These are phyloP conservation scores for Lachnellula willkommii DNA, from an alignment of 2,329 filamentous ascomycete genomes.

Conservation along the genomic window DNA sequence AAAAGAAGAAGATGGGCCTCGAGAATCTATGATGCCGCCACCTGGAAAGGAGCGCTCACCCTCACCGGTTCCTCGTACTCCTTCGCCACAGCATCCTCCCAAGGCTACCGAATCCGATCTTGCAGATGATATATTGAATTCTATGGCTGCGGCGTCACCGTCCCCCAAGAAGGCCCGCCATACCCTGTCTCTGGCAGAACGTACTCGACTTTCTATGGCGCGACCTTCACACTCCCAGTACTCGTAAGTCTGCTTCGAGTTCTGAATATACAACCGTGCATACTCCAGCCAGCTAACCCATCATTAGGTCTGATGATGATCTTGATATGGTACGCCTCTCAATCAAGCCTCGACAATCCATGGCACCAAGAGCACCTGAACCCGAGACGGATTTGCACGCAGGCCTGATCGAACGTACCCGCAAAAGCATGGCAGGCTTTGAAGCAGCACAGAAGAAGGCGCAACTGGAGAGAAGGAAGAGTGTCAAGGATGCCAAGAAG, in stretches of 20 bases:
- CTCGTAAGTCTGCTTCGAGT: slow-evolving; percentile 16
- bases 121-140: slow-evolving; percentile 52
- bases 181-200: slow-evolving; percentile 64
- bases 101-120: slow-evolving; percentile 33
- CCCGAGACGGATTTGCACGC: slow-evolving; percentile 21
- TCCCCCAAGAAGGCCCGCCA: slow-evolving; percentile 54
- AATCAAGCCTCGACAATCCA: slow-evolving; percentile 18
- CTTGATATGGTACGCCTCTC: slow-evolving; percentile 26
- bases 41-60: not conserved
- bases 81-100: slow-evolving; percentile 5
- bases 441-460: slow-evolving; percentile 57
- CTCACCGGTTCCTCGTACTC: slow-evolving; percentile 7
- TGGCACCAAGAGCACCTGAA: slow-evolving; percentile 6
- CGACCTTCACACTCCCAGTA: slow-evolving; percentile 42
- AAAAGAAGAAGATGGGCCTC: not conserved
- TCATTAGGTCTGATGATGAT: slow-evolving; percentile 17
- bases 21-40: not conserved
- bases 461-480: slow-evolving; percentile 50
- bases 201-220: slow-evolving; percentile 77
- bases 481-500: slow-evolving; percentile 40
- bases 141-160: slow-evolving; percentile 50
- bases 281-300: not conserved
- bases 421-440: slow-evolving; percentile 57
- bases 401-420: slow-evolving; percentile 49
- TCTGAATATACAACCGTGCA: not conserved